Percentiles rank a stretch among this genome's conserved stretches.
Conservation (phyloP, 257 asterid genomes). For the Capsicum rhomboideum region DNA sequence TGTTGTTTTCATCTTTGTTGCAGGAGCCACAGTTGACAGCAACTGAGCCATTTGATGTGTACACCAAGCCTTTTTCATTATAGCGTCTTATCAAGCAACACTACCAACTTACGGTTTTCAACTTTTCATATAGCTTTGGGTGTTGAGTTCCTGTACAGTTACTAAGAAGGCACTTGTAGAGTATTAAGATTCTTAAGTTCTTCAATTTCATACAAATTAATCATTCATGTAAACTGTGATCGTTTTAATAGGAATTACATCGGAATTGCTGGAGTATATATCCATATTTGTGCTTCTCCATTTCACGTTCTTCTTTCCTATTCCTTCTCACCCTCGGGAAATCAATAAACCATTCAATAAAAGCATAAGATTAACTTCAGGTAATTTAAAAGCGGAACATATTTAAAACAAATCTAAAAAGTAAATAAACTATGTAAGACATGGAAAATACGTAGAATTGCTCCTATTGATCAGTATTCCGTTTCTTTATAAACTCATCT, state of each 20-base stretch:
- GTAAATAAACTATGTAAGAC: not conserved
- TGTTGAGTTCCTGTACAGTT: not conserved
- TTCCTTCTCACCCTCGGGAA: not conserved
- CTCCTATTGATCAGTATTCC: not conserved
- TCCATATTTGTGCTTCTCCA: not conserved
- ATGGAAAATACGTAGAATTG: not conserved
- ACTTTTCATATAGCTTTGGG: not conserved
- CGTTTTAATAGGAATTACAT: not conserved
- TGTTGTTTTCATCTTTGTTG: not conserved
- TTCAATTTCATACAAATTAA: not conserved
- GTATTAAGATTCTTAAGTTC: not conserved
- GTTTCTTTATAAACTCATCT: not conserved
- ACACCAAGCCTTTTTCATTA: constrained; percentile 68
- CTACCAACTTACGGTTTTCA: not conserved
- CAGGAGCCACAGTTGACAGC: constrained; percentile 85
- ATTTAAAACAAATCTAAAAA: too few species aligned
- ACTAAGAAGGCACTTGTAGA: not conserved
- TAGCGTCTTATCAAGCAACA: constrained; percentile 12
- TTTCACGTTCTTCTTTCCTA: not conserved
- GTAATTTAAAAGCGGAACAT: too few species aligned
- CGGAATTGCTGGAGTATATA: not conserved
- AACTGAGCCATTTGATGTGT: constrained; percentile 68
- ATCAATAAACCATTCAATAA: not conserved
- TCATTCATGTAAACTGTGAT: not conserved
- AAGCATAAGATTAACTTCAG: not conserved